Evolutionary conservation across 1,284 basidiomycete species (phyloP).

Genomic region (Porodaedalea pini): DNA sequence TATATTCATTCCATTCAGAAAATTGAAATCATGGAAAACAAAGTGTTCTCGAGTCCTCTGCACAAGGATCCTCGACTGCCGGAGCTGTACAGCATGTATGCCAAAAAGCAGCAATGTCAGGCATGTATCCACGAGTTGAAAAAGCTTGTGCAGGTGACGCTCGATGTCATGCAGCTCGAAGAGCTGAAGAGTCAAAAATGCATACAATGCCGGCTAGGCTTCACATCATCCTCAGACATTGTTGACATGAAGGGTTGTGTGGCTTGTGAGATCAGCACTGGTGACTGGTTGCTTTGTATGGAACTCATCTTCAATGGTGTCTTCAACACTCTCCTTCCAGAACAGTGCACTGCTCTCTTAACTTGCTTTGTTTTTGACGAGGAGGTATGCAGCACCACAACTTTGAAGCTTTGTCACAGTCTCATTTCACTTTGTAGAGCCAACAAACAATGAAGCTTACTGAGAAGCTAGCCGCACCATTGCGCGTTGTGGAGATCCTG

Average conservation of each 20-base stretch:
- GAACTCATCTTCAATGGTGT: conserved; percentile 97
- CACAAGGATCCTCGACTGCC: conserved; percentile 74
- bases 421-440: conserved; percentile 51
- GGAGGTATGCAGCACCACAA: conserved; percentile 59
- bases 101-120: conserved; percentile 72
- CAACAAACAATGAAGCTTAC: conserved; percentile 84
- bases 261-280: conserved; percentile 97
- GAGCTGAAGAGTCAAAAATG: conserved; percentile 96
- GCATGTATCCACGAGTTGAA: conserved; percentile 73
- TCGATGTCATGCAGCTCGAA: conserved; percentile 93
- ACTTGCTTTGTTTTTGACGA: conserved; percentile 98
- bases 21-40: conserved; percentile 84
- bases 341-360: conserved; percentile 89
- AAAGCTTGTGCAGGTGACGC: conserved; percentile 83
- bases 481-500: too few relatives aligned
- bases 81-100: conserved; percentile 77
- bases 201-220: conserved; percentile 87
- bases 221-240: conserved; percentile 87
- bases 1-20: conserved; percentile 50
- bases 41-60: conserved; percentile 72
- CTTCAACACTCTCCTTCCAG: conserved; percentile 87
- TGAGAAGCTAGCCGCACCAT: conserved; percentile 88
- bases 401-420: neutral
- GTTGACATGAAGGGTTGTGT: conserved; percentile 98
- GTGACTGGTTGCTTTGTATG: conserved; percentile 93